Evolutionary conservation across 164 flowering plant genomes (phyloP), one percentile per base, ranked within the genome.

Genomic region (Nymphaea thermarum): DNA sequence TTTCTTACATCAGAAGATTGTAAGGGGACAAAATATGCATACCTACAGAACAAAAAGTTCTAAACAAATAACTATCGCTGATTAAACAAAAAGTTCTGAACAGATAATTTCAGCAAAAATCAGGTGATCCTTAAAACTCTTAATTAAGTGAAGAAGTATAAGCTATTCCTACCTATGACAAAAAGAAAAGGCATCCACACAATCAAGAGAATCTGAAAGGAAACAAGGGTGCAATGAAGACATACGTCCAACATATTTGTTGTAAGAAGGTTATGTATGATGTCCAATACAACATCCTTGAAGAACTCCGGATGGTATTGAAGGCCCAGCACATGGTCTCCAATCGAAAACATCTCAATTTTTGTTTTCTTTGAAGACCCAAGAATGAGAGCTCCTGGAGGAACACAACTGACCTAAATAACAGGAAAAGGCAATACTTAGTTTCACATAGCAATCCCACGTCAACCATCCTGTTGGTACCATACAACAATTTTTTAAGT

Each of bases 301-400:
- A 61, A 36, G 51, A 70, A 55, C 51, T 70, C 72, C 36, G 72
- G 72, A n/a, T 70, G 67, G 63, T 61, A 70, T 43, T 70, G 72
- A 51, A 70, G 53, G 14, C 72, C 72, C 17, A 70, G 67, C 42
- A 65, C 72, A 65, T 70, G 44, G 14, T 59, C 67, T 42, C 72
- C 72, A 42, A 70, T 43, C 55, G 67, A 36, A 65, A 70, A 70
- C 72, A 70, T 70, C 60, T 70, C 72, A 41, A 70, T 18, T 5
- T 43, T 12, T 16, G 72, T 65, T 42, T 70, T 70, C 12, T 55
- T 63, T 3, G 72, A 70, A 59, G 63, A 70, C 44, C 66, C 72
- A 14, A 70, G 43, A 36, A 70, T 25, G 25, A 65, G 11, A 65
- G 67, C 62, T 47, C 45, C 72, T n/a, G 72, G 72, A 70, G 72